Evolutionary conservation across 169 alveolate species (phyloP), one percentile per base, ranked within the genome.

Genomic region (Neospora caninum): DNA sequence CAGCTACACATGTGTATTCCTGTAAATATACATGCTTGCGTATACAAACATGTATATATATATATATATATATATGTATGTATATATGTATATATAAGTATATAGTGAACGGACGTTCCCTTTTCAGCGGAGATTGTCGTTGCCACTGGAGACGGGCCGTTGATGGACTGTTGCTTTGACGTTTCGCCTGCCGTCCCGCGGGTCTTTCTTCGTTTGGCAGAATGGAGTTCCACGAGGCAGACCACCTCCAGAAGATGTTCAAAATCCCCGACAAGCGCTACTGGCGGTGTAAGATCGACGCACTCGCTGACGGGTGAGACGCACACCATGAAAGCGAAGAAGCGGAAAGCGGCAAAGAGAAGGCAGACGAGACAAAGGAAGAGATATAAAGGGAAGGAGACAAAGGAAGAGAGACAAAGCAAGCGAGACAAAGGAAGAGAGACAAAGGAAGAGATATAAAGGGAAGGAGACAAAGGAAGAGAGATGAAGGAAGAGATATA

Each of bases 211-310:
- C 58, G 58, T 49, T 49, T 4, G 22, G 13, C 89, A 91, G 94
- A 49, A 92, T 92, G 39, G 97, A 95, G 70, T 91, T 94, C 43
- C 67, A 83, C 20, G 97, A 96, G 80, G 97, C 97, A 6, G 96
- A 94, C 88, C 67, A 93, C 43, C 49, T 96, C 70, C 92, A 88
- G 78, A 94, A 94, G 92, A 73, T 67, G 58, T 96, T 96, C 92
- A 94, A 94, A 73, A 94, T 96, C 27, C 78, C 96, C n/a, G 97
- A 96, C 73, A 92, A 92, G 0, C 95, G 95, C 83, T 96, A 78
- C 91, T 96, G 97, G 96, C 94, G 97, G 39, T 82, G 89, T 27
- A 82, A 82, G 64, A 82, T 82, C 89, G 89, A 82, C 67, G 89
- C 89, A 7, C 64, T 82, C 34, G 89, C 89, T 9, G 89, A 82